A percentile compares a stretch with the other conserved stretches of the same genome.
These are phyloP conservation scores for Solanum phureja DNA, from an alignment of 257 asterid genomes.

Conservation along the genomic window DNA sequence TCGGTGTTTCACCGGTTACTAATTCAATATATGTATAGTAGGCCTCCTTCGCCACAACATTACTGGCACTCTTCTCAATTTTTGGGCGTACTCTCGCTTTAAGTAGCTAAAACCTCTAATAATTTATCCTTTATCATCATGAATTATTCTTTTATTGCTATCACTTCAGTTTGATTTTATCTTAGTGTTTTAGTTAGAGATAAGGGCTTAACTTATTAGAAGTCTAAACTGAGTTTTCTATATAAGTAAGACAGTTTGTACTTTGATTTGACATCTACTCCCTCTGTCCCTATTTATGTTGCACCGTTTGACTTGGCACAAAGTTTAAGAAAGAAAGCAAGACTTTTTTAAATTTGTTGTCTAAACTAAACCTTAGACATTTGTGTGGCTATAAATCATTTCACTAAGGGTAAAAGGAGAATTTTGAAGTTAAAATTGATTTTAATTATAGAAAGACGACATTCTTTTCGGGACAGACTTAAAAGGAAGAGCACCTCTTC, in stretches of 20 bases:
- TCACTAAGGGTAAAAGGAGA: too few relatives aligned
- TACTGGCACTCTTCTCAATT: background rate
- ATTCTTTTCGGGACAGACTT: background rate
- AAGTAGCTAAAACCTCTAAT: background rate
- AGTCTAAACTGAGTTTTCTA: background rate
- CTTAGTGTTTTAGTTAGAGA: background rate
- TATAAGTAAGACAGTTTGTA: background rate
- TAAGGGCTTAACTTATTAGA: background rate
- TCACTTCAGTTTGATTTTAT: background rate
- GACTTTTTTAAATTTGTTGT: too few relatives aligned
- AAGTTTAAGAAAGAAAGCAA: too few relatives aligned
- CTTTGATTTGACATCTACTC: background rate
- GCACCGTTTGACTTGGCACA: background rate
- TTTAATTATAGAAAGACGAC: background rate
- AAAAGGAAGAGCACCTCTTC: too few relatives aligned
- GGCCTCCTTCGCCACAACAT: background rate
- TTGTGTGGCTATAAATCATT: too few relatives aligned
- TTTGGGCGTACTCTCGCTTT: background rate
- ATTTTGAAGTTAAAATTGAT: too few relatives aligned
- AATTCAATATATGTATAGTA: background rate
- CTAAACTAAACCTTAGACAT: too few relatives aligned
- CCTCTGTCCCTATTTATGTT: background rate
- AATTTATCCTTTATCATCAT: background rate
- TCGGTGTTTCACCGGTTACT: background rate
- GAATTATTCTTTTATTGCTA: background rate